Conservation (phyloP, 1,284 basidiomycete species). For the Athelia sp. region DNA sequence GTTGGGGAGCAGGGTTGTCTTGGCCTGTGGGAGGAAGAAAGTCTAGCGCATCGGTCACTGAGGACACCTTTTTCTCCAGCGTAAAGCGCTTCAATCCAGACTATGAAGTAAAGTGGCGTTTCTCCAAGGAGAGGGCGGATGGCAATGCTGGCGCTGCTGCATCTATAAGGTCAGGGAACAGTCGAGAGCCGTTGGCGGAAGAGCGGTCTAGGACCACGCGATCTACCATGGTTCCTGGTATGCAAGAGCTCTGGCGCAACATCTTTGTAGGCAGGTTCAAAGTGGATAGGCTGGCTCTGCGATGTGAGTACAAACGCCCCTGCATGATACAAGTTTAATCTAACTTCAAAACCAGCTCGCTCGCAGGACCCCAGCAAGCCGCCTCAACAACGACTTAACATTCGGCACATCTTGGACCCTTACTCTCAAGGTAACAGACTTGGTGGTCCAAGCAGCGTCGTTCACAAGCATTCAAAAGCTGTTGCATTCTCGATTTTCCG, state of each 20-base stretch:
- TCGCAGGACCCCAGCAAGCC: slow-evolving; percentile 48
- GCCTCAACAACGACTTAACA: slow-evolving; percentile 60
- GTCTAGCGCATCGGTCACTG: slow-evolving; percentile 47
- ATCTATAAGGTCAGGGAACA: slow-evolving; percentile 3
- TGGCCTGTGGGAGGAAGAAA: slow-evolving; percentile 20
- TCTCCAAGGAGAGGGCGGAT: slow-evolving; percentile 50
- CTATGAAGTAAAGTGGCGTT: slow-evolving; percentile 56
- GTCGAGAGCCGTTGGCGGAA: slow-evolving; percentile 22
- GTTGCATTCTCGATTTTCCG: slow-evolving; percentile 73
- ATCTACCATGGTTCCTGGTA: slow-evolving; percentile 27
- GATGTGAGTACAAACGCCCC: slow-evolving; percentile 33
- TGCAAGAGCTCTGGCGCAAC: slow-evolving; percentile 68
- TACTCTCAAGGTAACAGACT: slow-evolving; percentile 33
- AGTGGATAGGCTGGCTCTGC: slow-evolving; percentile 45
- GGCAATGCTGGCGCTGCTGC: slow-evolving; percentile 14
- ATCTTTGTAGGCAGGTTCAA: slow-evolving; percentile 61
- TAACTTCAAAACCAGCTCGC: slow-evolving; percentile 15
- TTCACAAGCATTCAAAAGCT: slow-evolving; percentile 76
- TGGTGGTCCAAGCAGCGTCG: slow-evolving; percentile 57
- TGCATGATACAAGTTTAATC: slow-evolving; percentile 4
- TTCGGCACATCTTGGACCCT: slow-evolving; percentile 51
- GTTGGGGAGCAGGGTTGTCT: slow-evolving; percentile 18
- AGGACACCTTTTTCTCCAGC: slow-evolving; percentile 56
- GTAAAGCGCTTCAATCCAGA: slow-evolving; percentile 43
- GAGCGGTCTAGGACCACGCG: slow-evolving; percentile 22